Percentiles rank a stretch among this genome's conserved stretches.
phyloP scores from a whole-genome alignment of 225 moss, liverwort and hornwort species.

The Antitrichia curtipendula region DNA sequence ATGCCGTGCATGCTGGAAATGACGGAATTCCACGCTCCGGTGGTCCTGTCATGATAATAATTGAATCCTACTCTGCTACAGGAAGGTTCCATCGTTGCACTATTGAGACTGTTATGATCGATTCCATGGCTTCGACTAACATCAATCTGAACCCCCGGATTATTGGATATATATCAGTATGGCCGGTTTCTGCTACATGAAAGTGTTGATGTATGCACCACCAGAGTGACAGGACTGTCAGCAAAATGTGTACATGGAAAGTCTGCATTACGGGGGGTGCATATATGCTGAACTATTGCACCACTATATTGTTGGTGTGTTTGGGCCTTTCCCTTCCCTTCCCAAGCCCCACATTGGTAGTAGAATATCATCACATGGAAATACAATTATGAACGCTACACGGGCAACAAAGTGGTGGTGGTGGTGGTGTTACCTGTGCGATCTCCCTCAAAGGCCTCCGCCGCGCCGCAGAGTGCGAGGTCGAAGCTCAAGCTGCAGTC shows the following conservation, averaged over 20 bases:
- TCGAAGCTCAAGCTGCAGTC: slow-evolving; percentile 35
- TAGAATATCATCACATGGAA: neutral
- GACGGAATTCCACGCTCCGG: neutral
- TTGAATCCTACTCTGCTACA: neutral
- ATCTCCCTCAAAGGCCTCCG: slow-evolving; percentile 13
- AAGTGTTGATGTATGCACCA: neutral
- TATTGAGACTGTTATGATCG: neutral
- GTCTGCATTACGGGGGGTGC: neutral
- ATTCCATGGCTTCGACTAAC: neutral
- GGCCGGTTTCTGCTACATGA: neutral
- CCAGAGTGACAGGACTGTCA: neutral
- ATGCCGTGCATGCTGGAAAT: neutral
- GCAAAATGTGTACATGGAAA: neutral
- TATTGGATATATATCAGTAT: neutral
- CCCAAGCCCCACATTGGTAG: neutral
- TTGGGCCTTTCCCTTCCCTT: neutral
- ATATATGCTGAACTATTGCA: neutral
- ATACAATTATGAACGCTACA: neutral
- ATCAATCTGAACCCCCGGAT: no score
- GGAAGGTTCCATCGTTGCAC: neutral
- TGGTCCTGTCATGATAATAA: no score
- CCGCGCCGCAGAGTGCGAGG: slow-evolving; percentile 13
- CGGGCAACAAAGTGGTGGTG: neutral
- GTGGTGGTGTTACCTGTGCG: neutral
- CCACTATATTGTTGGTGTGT: neutral